Evolutionary conservation across 805 yeast genomes (phyloP).

Genomic region (Metschnikowia santaceciliae): DNA sequence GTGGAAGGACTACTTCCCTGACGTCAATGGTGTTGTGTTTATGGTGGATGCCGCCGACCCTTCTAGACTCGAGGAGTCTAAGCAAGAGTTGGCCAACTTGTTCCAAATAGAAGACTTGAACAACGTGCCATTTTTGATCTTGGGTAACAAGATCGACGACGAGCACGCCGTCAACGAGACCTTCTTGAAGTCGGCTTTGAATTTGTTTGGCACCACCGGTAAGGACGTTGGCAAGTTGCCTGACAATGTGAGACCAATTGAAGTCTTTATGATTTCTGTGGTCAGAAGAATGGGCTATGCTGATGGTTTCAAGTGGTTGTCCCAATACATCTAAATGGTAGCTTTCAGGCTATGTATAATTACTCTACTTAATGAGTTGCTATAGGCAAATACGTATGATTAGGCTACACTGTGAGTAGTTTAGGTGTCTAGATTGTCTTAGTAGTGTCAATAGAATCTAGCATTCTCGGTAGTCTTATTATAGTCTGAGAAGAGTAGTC

Average conservation of each 20-base stretch:
- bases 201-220: slow-evolving; percentile 87
- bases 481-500: too few species aligned
- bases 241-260: slow-evolving; percentile 83
- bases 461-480: too few species aligned
- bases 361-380: neutral
- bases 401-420: neutral
- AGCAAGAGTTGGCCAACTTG: slow-evolving; percentile 89
- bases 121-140: slow-evolving; percentile 84
- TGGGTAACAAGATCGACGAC: slow-evolving; percentile 96
- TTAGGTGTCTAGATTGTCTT: too few species aligned
- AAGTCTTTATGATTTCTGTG: slow-evolving; percentile 95
- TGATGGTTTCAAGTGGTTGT: slow-evolving; percentile 97
- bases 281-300: slow-evolving; percentile 99
- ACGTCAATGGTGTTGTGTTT: slow-evolving; percentile 95
- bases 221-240: slow-evolving; percentile 63
- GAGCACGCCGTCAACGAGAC: slow-evolving; percentile 93
- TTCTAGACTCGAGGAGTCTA: slow-evolving; percentile 90
- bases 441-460: too few species aligned
- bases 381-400: neutral
- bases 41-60: slow-evolving; percentile 97
- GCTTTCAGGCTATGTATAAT: neutral
- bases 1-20: slow-evolving; percentile 99
- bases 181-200: slow-evolving; percentile 86
- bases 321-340: slow-evolving; percentile 72
- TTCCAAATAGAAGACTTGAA: slow-evolving; percentile 88